Conservation (phyloP, 176 grass and related monocot genomes). For the Secale cereale region DNA sequence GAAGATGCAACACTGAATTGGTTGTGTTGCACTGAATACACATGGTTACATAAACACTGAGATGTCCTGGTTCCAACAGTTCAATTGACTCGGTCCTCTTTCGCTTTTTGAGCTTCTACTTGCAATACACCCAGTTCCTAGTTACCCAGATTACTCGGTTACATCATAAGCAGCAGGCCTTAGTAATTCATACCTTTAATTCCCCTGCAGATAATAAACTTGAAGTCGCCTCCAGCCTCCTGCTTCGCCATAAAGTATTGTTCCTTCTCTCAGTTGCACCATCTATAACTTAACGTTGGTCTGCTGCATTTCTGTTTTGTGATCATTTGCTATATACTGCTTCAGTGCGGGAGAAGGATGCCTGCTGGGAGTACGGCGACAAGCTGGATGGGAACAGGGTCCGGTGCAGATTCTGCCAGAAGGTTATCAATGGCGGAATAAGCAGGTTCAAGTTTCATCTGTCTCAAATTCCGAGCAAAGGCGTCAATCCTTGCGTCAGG, state of each 20-base stretch:
- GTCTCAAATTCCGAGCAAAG: constrained; percentile 82
- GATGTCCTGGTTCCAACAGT: background rate
- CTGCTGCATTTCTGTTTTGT: background rate
- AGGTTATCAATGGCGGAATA: constrained; percentile 90
- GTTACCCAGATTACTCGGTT: background rate
- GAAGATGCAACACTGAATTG: background rate
- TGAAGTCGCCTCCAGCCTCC: background rate
- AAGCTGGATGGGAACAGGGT: constrained; percentile 97
- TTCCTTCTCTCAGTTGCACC: background rate
- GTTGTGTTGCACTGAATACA: background rate
- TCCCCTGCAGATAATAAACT: constrained; percentile 34
- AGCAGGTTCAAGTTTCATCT: constrained; percentile 95
- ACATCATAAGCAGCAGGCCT: background rate
- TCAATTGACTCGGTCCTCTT: background rate
- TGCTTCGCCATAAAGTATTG: constrained; percentile 32
- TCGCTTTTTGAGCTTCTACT: constrained; percentile 9
- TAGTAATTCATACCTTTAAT: background rate
- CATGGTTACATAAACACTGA: background rate
- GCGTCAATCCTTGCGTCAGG: constrained; percentile 75
- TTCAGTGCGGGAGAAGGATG: constrained; percentile 85
- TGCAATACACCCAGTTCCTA: background rate
- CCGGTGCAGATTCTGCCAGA: constrained; percentile 82
- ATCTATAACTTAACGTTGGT: background rate
- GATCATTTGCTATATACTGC: background rate
- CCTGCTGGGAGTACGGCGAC: constrained; percentile 96